Percentiles rank a stretch among this genome's conserved stretches.
These are phyloP conservation scores for Sporothrix pallida DNA, from an alignment of 2,329 filamentous ascomycete genomes.

Conservation along the genomic window DNA sequence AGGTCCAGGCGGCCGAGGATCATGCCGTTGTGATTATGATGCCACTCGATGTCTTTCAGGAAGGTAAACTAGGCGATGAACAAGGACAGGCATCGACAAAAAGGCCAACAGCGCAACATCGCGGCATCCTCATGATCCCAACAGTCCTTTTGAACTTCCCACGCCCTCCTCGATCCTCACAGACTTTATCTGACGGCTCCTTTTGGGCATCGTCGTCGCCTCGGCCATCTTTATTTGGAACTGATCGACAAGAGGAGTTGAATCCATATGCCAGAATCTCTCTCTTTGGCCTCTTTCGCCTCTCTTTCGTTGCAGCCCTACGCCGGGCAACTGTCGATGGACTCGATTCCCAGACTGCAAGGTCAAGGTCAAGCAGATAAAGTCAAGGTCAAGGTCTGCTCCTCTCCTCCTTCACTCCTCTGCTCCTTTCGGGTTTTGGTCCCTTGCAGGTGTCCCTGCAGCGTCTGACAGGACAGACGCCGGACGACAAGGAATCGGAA, in stretches of 20 bases:
- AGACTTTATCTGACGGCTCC: not conserved
- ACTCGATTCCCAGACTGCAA: too few relatives aligned
- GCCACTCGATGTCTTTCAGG: not conserved
- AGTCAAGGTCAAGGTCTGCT: too few relatives aligned
- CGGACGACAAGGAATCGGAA: too few relatives aligned
- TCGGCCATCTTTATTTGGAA: not conserved
- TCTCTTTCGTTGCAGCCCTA: not conserved
- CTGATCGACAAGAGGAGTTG: not conserved
- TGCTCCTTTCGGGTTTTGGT: constrained; percentile 3
- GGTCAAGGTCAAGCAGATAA: not conserved
- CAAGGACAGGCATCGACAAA: not conserved
- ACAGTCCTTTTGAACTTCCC: not conserved
- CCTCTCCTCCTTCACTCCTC: not conserved
- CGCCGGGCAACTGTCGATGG: too few relatives aligned
- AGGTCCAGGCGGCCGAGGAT: too few relatives aligned
- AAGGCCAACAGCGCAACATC: not conserved
- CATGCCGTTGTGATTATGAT: too few relatives aligned
- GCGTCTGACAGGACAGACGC: not conserved
- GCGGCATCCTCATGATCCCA: not conserved
- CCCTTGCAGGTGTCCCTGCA: not conserved
- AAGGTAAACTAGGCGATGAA: not conserved
- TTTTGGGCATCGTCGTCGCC: not conserved
- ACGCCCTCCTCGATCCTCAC: not conserved
- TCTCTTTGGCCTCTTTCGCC: too few relatives aligned
- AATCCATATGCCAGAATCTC: constrained; percentile 7